phyloP scores from a whole-genome alignment of 768 basidiomycete genomes.

The Favolaschia claudopus region DNA sequence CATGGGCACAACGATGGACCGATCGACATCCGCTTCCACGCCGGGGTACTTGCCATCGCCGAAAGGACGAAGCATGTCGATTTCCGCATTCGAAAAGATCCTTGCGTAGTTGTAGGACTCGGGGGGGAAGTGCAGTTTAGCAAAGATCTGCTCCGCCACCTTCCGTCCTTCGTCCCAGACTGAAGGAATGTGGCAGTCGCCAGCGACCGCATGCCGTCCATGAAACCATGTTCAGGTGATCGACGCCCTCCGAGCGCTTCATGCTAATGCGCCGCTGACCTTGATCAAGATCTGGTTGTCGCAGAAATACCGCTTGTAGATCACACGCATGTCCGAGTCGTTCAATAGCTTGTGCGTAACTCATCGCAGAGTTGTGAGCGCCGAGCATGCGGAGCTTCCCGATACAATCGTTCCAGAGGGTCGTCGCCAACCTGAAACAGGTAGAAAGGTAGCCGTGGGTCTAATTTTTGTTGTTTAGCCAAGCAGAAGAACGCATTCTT shows the following conservation, averaged over 20 bases:
- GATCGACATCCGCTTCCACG: neutral
- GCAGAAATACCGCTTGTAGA: neutral
- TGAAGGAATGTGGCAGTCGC: neutral
- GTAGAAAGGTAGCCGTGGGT: slow-evolving; percentile 27
- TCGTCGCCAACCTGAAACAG: slow-evolving; percentile 36
- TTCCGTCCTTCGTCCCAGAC: neutral
- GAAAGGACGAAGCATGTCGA: slow-evolving; percentile 11
- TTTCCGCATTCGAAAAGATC: neutral
- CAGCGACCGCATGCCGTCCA: slow-evolving; percentile 1
- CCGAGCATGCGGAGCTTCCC: slow-evolving; percentile 29
- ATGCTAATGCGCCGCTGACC: slow-evolving; percentile 1
- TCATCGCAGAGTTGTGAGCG: slow-evolving; percentile 11
- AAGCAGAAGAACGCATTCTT: slow-evolving; percentile 30
- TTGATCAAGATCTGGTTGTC: slow-evolving; percentile 5
- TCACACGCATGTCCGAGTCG: slow-evolving; percentile 6
- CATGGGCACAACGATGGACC: neutral
- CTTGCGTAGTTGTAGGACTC: neutral
- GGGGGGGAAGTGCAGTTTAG: neutral
- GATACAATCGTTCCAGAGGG: slow-evolving; percentile 37
- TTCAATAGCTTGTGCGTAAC: neutral
- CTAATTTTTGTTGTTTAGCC: slow-evolving; percentile 34
- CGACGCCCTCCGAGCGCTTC: neutral
- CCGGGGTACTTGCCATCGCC: slow-evolving; percentile 12
- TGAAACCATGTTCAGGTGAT: slow-evolving; percentile 6
- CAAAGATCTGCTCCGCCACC: neutral